phyloP scores from a whole-genome alignment of 1,284 basidiomycete genomes.

The Lignosus rhinocerotis region DNA sequence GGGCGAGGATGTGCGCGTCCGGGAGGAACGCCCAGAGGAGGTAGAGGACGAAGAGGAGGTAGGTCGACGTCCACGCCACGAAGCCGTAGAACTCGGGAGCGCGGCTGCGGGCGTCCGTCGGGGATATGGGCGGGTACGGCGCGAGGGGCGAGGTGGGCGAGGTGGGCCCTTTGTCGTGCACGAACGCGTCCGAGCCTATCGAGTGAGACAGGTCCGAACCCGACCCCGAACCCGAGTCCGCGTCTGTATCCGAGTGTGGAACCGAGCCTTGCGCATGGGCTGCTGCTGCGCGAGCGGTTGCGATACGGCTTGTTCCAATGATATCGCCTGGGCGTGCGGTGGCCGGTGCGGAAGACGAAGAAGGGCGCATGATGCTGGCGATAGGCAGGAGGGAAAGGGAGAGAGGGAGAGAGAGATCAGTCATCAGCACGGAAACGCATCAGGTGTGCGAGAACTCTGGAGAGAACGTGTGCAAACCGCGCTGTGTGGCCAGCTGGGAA shows the following conservation, averaged over 20 bases:
- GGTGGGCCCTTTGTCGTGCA: slow-evolving; percentile 33
- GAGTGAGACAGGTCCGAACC: background rate
- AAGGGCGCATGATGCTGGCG: background rate
- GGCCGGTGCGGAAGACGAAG: slow-evolving; percentile 2
- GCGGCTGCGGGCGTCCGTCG: slow-evolving; percentile 51
- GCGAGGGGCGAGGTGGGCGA: slow-evolving; percentile 57
- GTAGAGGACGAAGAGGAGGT: slow-evolving; percentile 69
- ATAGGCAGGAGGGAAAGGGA: background rate
- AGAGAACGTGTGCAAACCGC: background rate
- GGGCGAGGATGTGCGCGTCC: slow-evolving; percentile 51
- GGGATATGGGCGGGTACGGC: slow-evolving; percentile 45
- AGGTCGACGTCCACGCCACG: slow-evolving; percentile 80
- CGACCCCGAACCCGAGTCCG: background rate
- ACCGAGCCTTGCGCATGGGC: background rate
- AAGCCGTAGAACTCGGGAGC: slow-evolving; percentile 88
- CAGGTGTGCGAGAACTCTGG: slow-evolving; percentile 1
- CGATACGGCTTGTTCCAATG: background rate
- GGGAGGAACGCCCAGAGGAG: slow-evolving; percentile 65
- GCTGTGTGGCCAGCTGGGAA: slow-evolving; percentile 1
- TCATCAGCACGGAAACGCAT: slow-evolving; percentile 4
- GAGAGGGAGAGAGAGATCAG: slow-evolving; percentile 9
- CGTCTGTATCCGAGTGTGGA: background rate
- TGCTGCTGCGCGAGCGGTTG: background rate
- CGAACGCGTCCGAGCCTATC: background rate
- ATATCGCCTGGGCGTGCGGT: background rate